Evolutionary conservation across 2,329 filamentous ascomycete genomes (phyloP).

Genomic region (Pleomassaria siparia): DNA sequence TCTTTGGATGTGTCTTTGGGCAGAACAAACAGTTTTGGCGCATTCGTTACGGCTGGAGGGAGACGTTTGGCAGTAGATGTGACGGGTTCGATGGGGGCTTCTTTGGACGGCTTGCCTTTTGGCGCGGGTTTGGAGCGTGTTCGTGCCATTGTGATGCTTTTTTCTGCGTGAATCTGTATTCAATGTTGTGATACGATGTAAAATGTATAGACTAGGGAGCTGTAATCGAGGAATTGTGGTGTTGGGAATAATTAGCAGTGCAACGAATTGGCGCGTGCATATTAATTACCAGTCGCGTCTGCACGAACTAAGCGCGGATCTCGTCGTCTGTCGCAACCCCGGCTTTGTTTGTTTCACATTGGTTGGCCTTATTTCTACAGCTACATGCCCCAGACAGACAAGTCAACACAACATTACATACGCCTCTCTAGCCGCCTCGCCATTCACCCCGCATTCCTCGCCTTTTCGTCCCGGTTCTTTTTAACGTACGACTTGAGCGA

Average conservation of each 20-base stretch:
- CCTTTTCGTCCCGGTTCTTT: not conserved
- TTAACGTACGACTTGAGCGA: not conserved
- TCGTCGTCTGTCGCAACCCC: not conserved
- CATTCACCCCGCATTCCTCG: not conserved
- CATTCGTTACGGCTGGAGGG: slow-evolving; percentile 41
- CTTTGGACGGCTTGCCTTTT: slow-evolving; percentile 26
- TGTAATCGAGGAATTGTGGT: slow-evolving; percentile 4
- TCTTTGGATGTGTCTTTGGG: slow-evolving; percentile 55
- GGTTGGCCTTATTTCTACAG: slow-evolving; percentile 24
- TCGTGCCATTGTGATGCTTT: slow-evolving; percentile 30
- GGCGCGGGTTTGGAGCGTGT: slow-evolving; percentile 38
- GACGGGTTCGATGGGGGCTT: slow-evolving; percentile 11
- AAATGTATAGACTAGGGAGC: not conserved
- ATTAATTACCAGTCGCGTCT: too few relatives aligned
- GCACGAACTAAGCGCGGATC: slow-evolving; percentile 18
- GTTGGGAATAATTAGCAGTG: not conserved
- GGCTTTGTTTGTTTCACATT: slow-evolving; percentile 25
- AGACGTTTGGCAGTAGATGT: slow-evolving; percentile 31
- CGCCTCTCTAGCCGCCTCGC: slow-evolving; percentile 4
- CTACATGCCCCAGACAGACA: slow-evolving; percentile 17
- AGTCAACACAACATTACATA: slow-evolving; percentile 16
- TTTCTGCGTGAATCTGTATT: not conserved
- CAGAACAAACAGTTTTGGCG: slow-evolving; percentile 59
- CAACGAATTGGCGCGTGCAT: slow-evolving; percentile 14
- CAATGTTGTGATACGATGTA: not conserved